phyloP scores from a whole-genome alignment of 2,329 filamentous ascomycete species.

The Aureobasidium sp. region DNA sequence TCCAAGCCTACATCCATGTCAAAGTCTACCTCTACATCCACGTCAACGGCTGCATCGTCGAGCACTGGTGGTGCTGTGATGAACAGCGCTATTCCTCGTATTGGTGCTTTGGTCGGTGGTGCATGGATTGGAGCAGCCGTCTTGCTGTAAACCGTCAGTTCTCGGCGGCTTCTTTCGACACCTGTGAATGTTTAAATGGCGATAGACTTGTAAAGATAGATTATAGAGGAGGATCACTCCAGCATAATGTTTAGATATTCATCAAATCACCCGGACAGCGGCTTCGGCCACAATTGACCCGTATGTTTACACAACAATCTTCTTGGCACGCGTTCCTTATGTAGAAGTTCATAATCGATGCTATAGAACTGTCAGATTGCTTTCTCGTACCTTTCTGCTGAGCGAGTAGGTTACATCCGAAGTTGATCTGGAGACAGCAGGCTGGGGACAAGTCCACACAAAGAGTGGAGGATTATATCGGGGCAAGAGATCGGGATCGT shows the following conservation, averaged over 20 bases:
- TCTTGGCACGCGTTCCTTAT: background rate
- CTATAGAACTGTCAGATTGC: background rate
- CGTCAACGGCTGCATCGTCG: background rate
- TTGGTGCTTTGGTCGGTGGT: background rate
- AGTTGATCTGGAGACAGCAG: background rate
- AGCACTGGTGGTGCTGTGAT: background rate
- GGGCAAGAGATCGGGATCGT: background rate
- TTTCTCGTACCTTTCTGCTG: background rate
- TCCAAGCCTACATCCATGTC: background rate
- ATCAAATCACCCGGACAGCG: background rate
- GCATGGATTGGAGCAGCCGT: background rate
- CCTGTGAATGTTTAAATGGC: background rate
- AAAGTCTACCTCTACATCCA: background rate
- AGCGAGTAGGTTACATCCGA: background rate
- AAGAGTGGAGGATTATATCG: too few relatives aligned
- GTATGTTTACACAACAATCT: background rate
- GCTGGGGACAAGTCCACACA: background rate
- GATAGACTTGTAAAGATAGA: background rate
- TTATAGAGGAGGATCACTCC: background rate
- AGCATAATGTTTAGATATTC: slow-evolving; percentile 5
- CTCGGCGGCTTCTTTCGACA: background rate
- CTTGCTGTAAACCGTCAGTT: background rate
- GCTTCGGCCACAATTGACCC: background rate
- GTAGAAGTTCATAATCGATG: background rate
- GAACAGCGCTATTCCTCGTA: background rate